A percentile compares a stretch with the other conserved stretches of the same genome.
Conservation (phyloP, 1,139 yeast species). For the Debaryomyces sp. region DNA sequence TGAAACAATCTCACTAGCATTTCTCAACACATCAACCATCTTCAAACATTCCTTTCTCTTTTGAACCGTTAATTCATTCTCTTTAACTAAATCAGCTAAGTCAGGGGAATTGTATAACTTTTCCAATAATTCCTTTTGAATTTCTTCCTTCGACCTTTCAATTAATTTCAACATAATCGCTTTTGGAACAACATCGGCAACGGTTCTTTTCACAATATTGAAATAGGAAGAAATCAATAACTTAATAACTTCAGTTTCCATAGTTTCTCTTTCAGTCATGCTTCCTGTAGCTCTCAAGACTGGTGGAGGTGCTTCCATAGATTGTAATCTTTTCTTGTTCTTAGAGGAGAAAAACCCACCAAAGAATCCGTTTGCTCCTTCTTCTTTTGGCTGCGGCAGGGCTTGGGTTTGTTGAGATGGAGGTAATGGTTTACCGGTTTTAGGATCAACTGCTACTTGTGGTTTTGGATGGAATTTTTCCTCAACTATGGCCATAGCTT, state of each 20-base stretch:
- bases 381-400: constrained; percentile 25
- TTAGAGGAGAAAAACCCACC: constrained; percentile 94
- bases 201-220: constrained; percentile 89
- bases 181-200: constrained; percentile 92
- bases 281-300: constrained; percentile 93
- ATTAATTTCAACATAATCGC: constrained; percentile 93
- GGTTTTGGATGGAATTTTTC: constrained; percentile 86
- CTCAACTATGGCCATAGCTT: constrained; percentile 93
- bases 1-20: constrained; percentile 91
- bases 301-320: constrained; percentile 97
- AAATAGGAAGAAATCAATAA: constrained; percentile 87
- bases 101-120: constrained; percentile 80
- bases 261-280: constrained; percentile 92
- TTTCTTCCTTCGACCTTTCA: constrained; percentile 78
- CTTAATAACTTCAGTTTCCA: constrained; percentile 97
- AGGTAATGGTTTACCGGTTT: constrained; percentile 80
- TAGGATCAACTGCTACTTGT: constrained; percentile 85
- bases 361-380: constrained; percentile 68
- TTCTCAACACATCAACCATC: constrained; percentile 89
- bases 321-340: constrained; percentile 90
- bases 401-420: constrained; percentile 41
- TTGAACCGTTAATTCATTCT: constrained; percentile 89
- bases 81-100: constrained; percentile 79
- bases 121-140: constrained; percentile 87
- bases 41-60: constrained; percentile 92